phyloP scores from a whole-genome alignment of 768 basidiomycete species.

The Plicaturopsis crispa region DNA sequence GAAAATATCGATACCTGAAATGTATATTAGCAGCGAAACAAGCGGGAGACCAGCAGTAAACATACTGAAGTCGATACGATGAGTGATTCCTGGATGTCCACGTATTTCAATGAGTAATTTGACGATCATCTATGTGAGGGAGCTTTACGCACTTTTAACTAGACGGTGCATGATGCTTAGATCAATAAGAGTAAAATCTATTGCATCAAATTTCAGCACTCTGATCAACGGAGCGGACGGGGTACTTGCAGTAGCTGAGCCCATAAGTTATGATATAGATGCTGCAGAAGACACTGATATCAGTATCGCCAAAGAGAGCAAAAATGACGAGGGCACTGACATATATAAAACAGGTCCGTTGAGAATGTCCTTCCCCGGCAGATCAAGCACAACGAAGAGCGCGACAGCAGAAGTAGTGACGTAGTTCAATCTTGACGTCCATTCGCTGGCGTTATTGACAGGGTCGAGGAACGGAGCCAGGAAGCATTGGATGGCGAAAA shows the following conservation, averaged over 20 bases:
- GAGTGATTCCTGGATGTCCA: constrained; percentile 41
- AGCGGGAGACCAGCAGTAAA: neutral
- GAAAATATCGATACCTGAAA: constrained; percentile 71
- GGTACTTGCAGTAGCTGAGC: constrained; percentile 48
- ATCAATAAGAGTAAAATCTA: constrained; percentile 63
- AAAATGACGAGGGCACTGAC: constrained; percentile 29
- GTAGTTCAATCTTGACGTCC: constrained; percentile 66
- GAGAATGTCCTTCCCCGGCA: constrained; percentile 47
- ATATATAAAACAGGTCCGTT: constrained; percentile 57
- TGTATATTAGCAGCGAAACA: no score
- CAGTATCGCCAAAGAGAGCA: neutral
- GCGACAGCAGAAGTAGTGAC: constrained; percentile 57
- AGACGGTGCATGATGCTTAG: constrained; percentile 38
- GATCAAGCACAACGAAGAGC: constrained; percentile 50
- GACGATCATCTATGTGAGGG: no score
- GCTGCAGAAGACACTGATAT: constrained; percentile 16
- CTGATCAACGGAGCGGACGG: neutral
- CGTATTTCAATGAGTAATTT: no score
- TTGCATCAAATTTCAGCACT: constrained; percentile 6
- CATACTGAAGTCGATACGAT: constrained; percentile 70
- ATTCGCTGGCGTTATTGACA: constrained; percentile 69
- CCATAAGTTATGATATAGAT: constrained; percentile 57
- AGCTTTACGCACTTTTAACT: constrained; percentile 59
- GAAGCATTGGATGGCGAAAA: constrained; percentile 55
- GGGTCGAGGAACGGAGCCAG: constrained; percentile 62